These are phyloP conservation scores for Aspergillus tanneri DNA, from an alignment of 2,329 filamentous ascomycete genomes.

Conservation along the genomic window DNA sequence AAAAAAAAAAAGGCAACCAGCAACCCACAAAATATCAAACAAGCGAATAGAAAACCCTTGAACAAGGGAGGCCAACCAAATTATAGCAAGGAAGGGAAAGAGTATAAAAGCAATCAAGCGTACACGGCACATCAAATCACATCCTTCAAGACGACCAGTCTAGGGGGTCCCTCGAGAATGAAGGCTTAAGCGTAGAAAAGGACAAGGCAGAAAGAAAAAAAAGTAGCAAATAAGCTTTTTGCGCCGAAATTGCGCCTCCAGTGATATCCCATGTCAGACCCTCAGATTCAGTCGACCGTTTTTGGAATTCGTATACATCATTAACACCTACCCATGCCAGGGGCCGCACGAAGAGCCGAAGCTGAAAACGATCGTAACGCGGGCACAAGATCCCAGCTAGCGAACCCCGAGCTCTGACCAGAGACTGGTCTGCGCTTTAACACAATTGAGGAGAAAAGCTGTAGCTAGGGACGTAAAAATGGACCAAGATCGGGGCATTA, in stretches of 20 bases:
- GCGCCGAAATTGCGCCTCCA: slow-evolving; percentile 33
- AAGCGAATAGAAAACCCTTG: slow-evolving; percentile 16
- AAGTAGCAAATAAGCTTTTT: slow-evolving; percentile 28
- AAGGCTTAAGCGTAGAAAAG: slow-evolving; percentile 15
- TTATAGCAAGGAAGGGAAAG: slow-evolving; percentile 5
- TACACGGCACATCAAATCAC: too few relatives aligned
- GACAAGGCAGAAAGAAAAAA: slow-evolving; percentile 21
- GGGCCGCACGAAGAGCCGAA: slow-evolving; percentile 24
- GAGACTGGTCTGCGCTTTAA: slow-evolving; percentile 14
- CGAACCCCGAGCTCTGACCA: slow-evolving; percentile 9
- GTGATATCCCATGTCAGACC: slow-evolving; percentile 30
- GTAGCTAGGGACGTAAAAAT: background rate
- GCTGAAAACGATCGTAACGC: slow-evolving; percentile 21
- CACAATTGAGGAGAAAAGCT: slow-evolving; percentile 2
- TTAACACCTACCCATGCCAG: slow-evolving; percentile 42
- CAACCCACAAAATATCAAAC: slow-evolving; percentile 21
- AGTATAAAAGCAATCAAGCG: slow-evolving; percentile 9
- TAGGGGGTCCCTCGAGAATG: slow-evolving; percentile 1
- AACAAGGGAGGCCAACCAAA: slow-evolving; percentile 7
- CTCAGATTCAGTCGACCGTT: slow-evolving; percentile 33
- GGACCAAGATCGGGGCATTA: slow-evolving; percentile 11
- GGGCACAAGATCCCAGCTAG: background rate
- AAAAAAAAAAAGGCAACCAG: slow-evolving; percentile 10
- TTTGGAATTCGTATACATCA: slow-evolving; percentile 41
- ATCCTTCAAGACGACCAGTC: slow-evolving; percentile 16